These are phyloP conservation scores for Amanita pallidorosea DNA, from an alignment of 768 basidiomycete species.

Conservation along the genomic window DNA sequence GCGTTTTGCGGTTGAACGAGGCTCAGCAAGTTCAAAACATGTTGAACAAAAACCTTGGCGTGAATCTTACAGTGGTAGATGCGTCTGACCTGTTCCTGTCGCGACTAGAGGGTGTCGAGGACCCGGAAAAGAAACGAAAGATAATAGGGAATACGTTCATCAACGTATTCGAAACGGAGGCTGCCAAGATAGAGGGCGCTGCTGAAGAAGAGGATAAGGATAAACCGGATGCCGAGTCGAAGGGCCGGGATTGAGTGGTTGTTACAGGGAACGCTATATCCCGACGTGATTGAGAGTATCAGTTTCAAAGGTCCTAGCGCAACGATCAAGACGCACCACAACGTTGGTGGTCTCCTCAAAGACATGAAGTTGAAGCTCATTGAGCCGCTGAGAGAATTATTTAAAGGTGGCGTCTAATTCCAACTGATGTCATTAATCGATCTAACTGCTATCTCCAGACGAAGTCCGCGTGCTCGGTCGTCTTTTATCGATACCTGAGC, in stretches of 20 bases:
- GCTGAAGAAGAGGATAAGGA: slow-evolving; percentile 61
- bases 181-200: slow-evolving; percentile 72
- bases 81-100: slow-evolving; percentile 90
- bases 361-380: slow-evolving; percentile 99
- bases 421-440: not conserved
- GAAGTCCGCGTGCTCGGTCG: slow-evolving; percentile 92
- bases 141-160: slow-evolving; percentile 99
- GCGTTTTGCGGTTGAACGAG: slow-evolving; percentile 88
- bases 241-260: slow-evolving; percentile 96
- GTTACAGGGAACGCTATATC: slow-evolving; percentile 94
- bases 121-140: slow-evolving; percentile 94
- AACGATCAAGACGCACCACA: slow-evolving; percentile 99
- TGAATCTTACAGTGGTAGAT: slow-evolving; percentile 93
- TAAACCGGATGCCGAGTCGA: slow-evolving; percentile 50
- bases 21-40: slow-evolving; percentile 85
- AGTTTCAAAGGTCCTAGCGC: slow-evolving; percentile 99
- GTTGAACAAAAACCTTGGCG: slow-evolving; percentile 88
- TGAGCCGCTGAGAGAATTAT: slow-evolving; percentile 92
- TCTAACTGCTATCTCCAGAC: slow-evolving; percentile 36
- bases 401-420: slow-evolving; percentile 68
- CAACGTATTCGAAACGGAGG: slow-evolving; percentile 94
- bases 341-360: slow-evolving; percentile 90
- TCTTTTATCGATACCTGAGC: slow-evolving; percentile 82
- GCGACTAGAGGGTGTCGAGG: slow-evolving; percentile 83
- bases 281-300: slow-evolving; percentile 98